phyloP scores from a whole-genome alignment of 257 asterid species.

The Gentiana macrophylla region DNA sequence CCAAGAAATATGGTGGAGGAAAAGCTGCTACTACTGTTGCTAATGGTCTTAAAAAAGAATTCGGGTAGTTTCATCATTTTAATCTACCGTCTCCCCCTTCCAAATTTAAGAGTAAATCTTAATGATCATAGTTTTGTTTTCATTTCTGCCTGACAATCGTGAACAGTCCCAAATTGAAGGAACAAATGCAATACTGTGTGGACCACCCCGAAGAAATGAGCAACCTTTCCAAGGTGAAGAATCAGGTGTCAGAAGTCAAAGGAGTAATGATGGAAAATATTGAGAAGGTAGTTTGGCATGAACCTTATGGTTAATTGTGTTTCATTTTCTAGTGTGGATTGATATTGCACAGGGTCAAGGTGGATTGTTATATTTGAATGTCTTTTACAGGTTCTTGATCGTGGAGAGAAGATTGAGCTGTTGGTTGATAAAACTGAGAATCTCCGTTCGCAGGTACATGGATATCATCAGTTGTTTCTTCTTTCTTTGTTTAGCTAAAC shows the following conservation, averaged over 20 bases:
- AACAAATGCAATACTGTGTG: slow-evolving; percentile 93
- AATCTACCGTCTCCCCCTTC: neutral
- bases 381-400: slow-evolving; percentile 72
- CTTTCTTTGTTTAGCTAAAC: neutral
- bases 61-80: slow-evolving; percentile 40
- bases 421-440: slow-evolving; percentile 88
- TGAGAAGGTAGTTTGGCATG: slow-evolving; percentile 48
- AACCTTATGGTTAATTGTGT: neutral
- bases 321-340: neutral
- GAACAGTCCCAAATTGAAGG: slow-evolving; percentile 79
- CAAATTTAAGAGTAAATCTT: neutral
- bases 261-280: slow-evolving; percentile 99
- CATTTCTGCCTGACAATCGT: neutral
- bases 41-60: slow-evolving; percentile 68
- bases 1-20: slow-evolving; percentile 87
- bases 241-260: slow-evolving; percentile 93
- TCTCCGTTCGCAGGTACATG: slow-evolving; percentile 75
- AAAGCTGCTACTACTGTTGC: slow-evolving; percentile 95
- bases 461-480: neutral
- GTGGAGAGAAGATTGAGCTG: slow-evolving; percentile 91
- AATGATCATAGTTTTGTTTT: neutral
- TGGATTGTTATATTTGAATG: slow-evolving; percentile 1
- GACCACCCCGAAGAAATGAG: slow-evolving; percentile 93
- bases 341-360: neutral
- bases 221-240: slow-evolving; percentile 83